Conservation (phyloP, 2,329 filamentous ascomycete species). For the Ascochyta lentis region DNA sequence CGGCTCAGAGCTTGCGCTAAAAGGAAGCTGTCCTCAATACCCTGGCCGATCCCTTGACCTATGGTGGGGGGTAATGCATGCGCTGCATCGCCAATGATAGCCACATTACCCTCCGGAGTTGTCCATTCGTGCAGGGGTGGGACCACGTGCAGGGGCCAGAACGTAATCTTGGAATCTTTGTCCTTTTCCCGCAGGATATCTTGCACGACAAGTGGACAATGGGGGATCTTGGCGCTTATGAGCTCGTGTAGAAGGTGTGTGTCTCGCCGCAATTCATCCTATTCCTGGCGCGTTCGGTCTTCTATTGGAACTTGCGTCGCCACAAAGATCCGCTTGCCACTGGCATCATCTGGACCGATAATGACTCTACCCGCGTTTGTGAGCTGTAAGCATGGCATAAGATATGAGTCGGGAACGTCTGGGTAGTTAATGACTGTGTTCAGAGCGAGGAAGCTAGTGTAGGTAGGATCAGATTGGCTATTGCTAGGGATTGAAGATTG, state of each 20-base stretch:
- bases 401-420: slow-evolving; percentile 15
- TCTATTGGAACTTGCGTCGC: slow-evolving; percentile 46
- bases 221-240: slow-evolving; percentile 13
- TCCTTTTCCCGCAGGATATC: slow-evolving; percentile 21
- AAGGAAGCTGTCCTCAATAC: slow-evolving; percentile 59
- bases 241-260: slow-evolving; percentile 27
- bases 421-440: slow-evolving; percentile 4
- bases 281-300: slow-evolving; percentile 42
- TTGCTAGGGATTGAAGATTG: slow-evolving; percentile 59
- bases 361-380: slow-evolving; percentile 47
- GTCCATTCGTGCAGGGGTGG: slow-evolving; percentile 46
- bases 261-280: slow-evolving; percentile 43
- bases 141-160: slow-evolving; percentile 35
- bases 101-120: slow-evolving; percentile 52
- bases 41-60: slow-evolving; percentile 65
- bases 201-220: slow-evolving; percentile 24
- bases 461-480: slow-evolving; percentile 54
- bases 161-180: slow-evolving; percentile 17
- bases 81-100: slow-evolving; percentile 67
- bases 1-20: slow-evolving; percentile 10
- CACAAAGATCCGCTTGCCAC: slow-evolving; percentile 45
- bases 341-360: slow-evolving; percentile 47
- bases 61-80: slow-evolving; percentile 68
- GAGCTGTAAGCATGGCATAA: slow-evolving; percentile 44
- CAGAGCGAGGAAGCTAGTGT: slow-evolving; percentile 38